A percentile compares a stretch with the other conserved stretches of the same genome.
phyloP scores from a whole-genome alignment of 2,329 filamentous ascomycete species.

The Sporothrix phasma region DNA sequence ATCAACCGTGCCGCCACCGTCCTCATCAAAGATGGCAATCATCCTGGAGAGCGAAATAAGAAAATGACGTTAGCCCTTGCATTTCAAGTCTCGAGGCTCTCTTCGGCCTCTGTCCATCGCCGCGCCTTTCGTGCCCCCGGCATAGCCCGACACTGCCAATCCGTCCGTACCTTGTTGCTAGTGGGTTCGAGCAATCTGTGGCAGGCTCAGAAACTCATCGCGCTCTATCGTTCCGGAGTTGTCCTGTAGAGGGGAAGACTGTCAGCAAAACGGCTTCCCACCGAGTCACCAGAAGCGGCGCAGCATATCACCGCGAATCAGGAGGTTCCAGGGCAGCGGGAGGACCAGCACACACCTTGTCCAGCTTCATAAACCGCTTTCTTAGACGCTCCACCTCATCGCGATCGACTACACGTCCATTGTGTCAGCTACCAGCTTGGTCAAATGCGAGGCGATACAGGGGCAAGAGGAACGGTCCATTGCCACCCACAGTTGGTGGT shows the following conservation, averaged over 20 bases:
- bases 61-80: background rate
- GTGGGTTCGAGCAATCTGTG: slow-evolving; percentile 97
- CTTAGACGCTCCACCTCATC: slow-evolving; percentile 92
- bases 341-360: slow-evolving; percentile 59
- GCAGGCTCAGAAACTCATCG: slow-evolving; percentile 93
- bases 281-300: too few species aligned
- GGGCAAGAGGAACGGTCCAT: background rate
- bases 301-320: background rate
- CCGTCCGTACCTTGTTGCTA: slow-evolving; percentile 69
- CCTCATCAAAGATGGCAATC: slow-evolving; percentile 99
- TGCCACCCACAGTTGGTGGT: slow-evolving; percentile 73
- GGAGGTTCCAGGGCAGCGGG: background rate
- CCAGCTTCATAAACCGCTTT: slow-evolving; percentile 98
- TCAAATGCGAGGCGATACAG: background rate
- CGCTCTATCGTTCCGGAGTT: slow-evolving; percentile 97
- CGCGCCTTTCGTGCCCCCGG: too few species aligned
- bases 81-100: too few species aligned
- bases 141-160: background rate
- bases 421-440: background rate
- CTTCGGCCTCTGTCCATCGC: too few species aligned
- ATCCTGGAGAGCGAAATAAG: slow-evolving; percentile 57
- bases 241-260: slow-evolving; percentile 50
- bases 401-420: slow-evolving; percentile 65
- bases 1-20: slow-evolving; percentile 94
- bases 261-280: background rate